Base-by-base conservation (phyloP, 73 alveolate species). In the Paramecium sonneborni region DNA sequence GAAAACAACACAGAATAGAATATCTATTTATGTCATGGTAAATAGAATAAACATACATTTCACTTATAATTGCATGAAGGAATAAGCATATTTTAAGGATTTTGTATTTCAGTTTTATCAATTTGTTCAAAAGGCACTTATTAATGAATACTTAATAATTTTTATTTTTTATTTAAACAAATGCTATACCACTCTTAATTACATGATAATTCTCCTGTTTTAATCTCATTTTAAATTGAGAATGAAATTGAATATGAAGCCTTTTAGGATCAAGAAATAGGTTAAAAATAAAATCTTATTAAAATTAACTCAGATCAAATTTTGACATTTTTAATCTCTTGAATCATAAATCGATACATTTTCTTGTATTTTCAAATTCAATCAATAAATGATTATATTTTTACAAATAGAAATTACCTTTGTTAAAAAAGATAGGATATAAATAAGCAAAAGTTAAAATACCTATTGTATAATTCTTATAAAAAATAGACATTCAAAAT, bases 11-110 rank as follows among this genome's bases (percentile, higher is more conserved):
- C 2, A 52, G 68, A 52, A 18, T 18, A 52, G 4, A 62, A 72
- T 26, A 38, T 93, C 32, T 34, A 93, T 14, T 70, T 93, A 18
- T 91, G 92, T 85, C 98, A 95, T 87, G 98, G 98, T 6, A 95
- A 95, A 57, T 21, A 85, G 67, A 26, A 90, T n/a, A 92, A 86
- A 18, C 92, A 94, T 74, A 93, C 86, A 57, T 95, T 93, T 74
- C 91, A 95, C 76, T 84, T 95, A 8, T 95, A 95, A 39, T 92
- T 46, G 69, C 79, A 95, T 56, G 93, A 88, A 32, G 96, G 96
- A 41, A 58, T 95, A 58, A 91, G 68, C 28, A 57, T 72, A 32
- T 24, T 85, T 3, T 57, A 74, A 35, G 96, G 96, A 9, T 95
- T 95, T 44, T 57, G 93, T 1, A 82, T 95, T 46, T 88, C 95